phyloP scores from a whole-genome alignment of 2,329 filamentous ascomycete species.

The Byssoonygena ceratinophila region DNA sequence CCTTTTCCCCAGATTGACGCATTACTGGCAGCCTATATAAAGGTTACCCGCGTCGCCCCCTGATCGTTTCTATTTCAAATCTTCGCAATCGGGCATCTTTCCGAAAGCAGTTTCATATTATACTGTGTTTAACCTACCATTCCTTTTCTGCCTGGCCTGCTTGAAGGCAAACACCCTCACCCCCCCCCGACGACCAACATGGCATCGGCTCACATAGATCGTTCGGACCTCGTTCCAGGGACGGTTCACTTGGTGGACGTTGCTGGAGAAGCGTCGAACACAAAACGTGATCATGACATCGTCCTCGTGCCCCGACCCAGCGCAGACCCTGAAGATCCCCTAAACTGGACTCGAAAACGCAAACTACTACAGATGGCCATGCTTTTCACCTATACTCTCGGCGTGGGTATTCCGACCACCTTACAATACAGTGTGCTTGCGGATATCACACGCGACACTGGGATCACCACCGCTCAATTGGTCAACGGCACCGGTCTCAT shows the following conservation, averaged over 20 bases:
- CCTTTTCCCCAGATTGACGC: not conserved
- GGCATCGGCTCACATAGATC: constrained; percentile 1
- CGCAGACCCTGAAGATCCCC: constrained; percentile 31
- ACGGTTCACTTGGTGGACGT: constrained; percentile 18
- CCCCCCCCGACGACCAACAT: constrained; percentile 1
- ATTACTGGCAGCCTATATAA: not conserved
- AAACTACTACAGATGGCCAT: constrained; percentile 25
- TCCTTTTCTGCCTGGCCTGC: not conserved
- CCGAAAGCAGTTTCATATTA: not conserved
- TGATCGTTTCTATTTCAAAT: not conserved
- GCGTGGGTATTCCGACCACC: constrained; percentile 41
- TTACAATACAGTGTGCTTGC: constrained; percentile 43
- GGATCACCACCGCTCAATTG: constrained; percentile 36
- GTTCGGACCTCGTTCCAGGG: constrained; percentile 15
- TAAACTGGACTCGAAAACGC: constrained; percentile 31
- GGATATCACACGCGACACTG: constrained; percentile 40
- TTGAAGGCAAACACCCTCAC: not conserved
- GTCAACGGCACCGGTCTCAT: constrained; percentile 44
- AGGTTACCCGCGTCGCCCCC: not conserved
- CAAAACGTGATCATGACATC: constrained; percentile 11
- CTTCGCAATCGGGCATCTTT: not conserved
- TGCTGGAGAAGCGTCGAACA: constrained; percentile 2
- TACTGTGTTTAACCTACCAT: not conserved
- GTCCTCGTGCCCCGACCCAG: constrained; percentile 21
- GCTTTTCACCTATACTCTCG: constrained; percentile 37